phyloP scores from a whole-genome alignment of 192 early-diverging fungal species.

The Neocallimastix lanati region DNA sequence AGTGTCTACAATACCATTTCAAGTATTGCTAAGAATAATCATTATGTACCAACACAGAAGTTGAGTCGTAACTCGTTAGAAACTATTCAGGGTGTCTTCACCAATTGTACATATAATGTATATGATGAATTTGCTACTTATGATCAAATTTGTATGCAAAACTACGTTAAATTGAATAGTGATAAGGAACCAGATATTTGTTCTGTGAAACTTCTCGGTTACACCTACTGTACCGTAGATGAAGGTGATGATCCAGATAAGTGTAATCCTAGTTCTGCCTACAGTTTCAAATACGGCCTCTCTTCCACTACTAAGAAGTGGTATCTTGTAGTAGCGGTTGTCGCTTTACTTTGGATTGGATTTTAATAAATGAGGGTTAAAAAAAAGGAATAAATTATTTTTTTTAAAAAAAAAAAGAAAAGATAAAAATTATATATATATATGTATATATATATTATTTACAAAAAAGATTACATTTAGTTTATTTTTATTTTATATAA shows the following conservation, averaged over 20 bases:
- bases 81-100: not conserved
- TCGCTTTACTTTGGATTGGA: too few species aligned
- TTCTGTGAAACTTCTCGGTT: not conserved
- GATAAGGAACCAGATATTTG: not conserved
- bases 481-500: too few species aligned
- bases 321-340: too few species aligned
- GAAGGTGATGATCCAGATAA: not conserved
- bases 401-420: too few species aligned
- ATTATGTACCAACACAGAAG: not conserved
- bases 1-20: not conserved
- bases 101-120: not conserved
- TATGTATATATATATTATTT: too few species aligned
- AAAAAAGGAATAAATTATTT: too few species aligned
- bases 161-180: not conserved
- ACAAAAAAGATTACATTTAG: too few species aligned
- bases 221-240: not conserved
- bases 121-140: not conserved
- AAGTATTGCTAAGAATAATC: not conserved
- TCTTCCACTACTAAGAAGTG: too few species aligned
- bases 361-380: too few species aligned
- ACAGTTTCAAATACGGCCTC: too few species aligned
- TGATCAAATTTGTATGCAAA: not conserved
- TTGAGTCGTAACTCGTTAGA: not conserved
- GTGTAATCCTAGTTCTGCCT: not conserved
- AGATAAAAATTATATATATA: too few species aligned